Conservation (phyloP, 192 early-diverging fungal species). For the Entophlyctis luteolus region DNA sequence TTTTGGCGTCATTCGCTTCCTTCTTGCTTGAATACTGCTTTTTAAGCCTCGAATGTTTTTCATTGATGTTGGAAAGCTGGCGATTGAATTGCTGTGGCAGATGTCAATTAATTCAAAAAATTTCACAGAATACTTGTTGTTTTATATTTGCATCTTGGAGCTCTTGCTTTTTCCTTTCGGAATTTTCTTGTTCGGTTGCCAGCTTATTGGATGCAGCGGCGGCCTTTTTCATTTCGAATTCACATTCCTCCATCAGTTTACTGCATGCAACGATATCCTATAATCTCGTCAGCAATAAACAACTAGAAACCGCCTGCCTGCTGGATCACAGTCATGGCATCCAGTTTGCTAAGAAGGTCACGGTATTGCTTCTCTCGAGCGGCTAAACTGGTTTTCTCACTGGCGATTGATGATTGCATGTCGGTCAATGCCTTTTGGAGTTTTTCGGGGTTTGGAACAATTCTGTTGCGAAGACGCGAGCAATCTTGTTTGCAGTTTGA, state of each 20-base stretch:
- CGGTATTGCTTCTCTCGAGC: slow-evolving; percentile 51
- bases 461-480: slow-evolving; percentile 50
- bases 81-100: slow-evolving; percentile 41
- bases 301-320: slow-evolving; percentile 23
- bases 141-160: slow-evolving; percentile 35
- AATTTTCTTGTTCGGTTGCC: slow-evolving; percentile 35
- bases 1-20: slow-evolving; percentile 29
- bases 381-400: slow-evolving; percentile 44
- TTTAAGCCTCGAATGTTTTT: slow-evolving; percentile 45
- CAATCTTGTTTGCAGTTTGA: slow-evolving; percentile 52
- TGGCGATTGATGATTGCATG: slow-evolving; percentile 46
- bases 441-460: slow-evolving; percentile 75
- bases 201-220: slow-evolving; percentile 40
- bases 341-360: slow-evolving; percentile 52
- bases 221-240: slow-evolving; percentile 47
- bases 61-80: slow-evolving; percentile 40
- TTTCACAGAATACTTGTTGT: slow-evolving; percentile 33
- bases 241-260: slow-evolving; percentile 64
- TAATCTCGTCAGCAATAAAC: background rate
- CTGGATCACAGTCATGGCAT: slow-evolving; percentile 52
- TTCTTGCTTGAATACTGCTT: slow-evolving; percentile 42
- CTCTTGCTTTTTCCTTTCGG: slow-evolving; percentile 38
- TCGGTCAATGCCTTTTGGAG: slow-evolving; percentile 59
- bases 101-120: background rate
- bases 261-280: slow-evolving; percentile 56